Evolutionary conservation across 306 rosid species (phyloP), one percentile per base, ranked within the genome.

Genomic region (Quercus berberidifolia): DNA sequence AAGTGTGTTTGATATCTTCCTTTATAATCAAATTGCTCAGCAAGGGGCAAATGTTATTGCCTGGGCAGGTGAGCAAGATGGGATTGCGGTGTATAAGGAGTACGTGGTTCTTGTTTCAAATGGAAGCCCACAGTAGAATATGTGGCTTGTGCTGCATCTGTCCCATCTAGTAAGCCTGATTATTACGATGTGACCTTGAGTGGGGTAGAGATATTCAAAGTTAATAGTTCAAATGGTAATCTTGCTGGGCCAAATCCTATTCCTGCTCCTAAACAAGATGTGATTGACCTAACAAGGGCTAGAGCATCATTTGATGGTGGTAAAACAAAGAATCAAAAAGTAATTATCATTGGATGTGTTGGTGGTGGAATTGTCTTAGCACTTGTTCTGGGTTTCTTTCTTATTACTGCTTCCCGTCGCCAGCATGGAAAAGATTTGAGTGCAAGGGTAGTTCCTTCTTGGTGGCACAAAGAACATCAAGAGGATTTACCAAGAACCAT

Each of bases 141-240:
- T 95, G 52, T 95, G 97, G 97, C 87, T 95, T 13, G 81, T 76
- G 1, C 83, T 95, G 85, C 94, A 87, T 87, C 99, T 1, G 31
- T 87, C 86, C 25, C 38, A 54, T 0, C 35, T 49, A 0, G 0
- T 0, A 15, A 62, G 80, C 55, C 99, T 5, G 26, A 83, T 73
- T 91, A 77, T 71, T 83, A 79, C n/a, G 87, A 93, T 80, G 78
- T 93, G 2, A 84, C 91, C 82, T 88, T 95, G 74, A 95, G 90
- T 26, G 99, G 98, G 62, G 79, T 90, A 33, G 99, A 95, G 93
- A 84, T 94, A 38, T 94, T 94, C 86, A 94, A 94, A 90, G 62
- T 94, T 33, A 94, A 10, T 71, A 91, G 86, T 78, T 2, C 83
- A 21, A 49, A 15, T n/a, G 88, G 88, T 14, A 92, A 87, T 85